Conservation (phyloP, 2,329 filamentous ascomycete species). For the Aspergillus tanneri region DNA sequence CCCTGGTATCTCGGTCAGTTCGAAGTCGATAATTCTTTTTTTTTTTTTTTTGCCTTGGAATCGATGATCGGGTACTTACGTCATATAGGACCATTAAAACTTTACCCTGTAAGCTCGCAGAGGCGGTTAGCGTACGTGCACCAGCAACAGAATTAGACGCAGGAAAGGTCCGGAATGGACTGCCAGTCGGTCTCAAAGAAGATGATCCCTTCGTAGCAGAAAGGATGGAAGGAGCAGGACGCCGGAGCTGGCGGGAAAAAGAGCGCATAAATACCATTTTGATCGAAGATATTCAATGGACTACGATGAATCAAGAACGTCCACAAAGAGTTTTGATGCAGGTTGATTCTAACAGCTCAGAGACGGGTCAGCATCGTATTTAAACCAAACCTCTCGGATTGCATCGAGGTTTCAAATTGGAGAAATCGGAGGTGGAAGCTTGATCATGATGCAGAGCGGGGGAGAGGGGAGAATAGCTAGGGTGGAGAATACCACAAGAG, state of each 20-base stretch:
- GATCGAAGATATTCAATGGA: conserved; percentile 24
- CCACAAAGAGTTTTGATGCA: not conserved
- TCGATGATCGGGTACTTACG: conserved; percentile 52
- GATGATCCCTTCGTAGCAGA: conserved; percentile 35
- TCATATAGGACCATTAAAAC: conserved; percentile 94
- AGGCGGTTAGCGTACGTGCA: conserved; percentile 63
- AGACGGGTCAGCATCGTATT: conserved; percentile 15
- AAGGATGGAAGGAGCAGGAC: conserved; percentile 55
- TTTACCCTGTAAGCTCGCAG: conserved; percentile 79
- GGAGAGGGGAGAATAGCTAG: conserved; percentile 1
- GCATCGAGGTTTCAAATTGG: conserved; percentile 1
- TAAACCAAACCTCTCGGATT: conserved; percentile 2
- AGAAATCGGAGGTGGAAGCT: conserved; percentile 10
- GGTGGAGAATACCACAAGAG: not conserved
- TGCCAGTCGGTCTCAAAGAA: conserved; percentile 36
- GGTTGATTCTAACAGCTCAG: not conserved
- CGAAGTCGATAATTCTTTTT: not conserved
- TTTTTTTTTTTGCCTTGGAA: too few relatives aligned
- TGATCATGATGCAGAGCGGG: conserved; percentile 2
- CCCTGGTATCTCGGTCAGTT: conserved; percentile 48
- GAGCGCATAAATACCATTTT: conserved; percentile 65
- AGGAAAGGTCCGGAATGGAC: conserved; percentile 36
- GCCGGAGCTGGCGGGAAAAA: conserved; percentile 55
- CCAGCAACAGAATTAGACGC: conserved; percentile 47
- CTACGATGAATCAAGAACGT: conserved; percentile 3